Evolutionary conservation across 371 early-diverging fungal genomes (phyloP).

Genomic region (Fennellomyces sp.): DNA sequence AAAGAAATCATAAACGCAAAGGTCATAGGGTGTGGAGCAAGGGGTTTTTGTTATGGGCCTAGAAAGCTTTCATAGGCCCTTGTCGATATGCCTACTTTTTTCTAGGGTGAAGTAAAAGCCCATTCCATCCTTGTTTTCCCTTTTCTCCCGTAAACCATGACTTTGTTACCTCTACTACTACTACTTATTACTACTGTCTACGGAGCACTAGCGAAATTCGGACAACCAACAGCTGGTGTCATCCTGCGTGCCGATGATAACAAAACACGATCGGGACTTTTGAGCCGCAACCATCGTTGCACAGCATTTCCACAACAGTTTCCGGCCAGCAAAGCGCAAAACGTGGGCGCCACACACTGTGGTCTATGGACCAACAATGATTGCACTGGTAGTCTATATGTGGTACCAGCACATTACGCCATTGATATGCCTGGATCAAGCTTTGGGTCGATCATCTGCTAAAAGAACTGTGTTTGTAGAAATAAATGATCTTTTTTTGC

Average conservation of each 20-base stretch:
- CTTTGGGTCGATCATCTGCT: constrained; percentile 38
- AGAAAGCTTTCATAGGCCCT: too few relatives aligned
- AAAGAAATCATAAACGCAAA: too few relatives aligned
- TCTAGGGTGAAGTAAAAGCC: neutral
- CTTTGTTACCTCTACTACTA: neutral
- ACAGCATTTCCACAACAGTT: constrained; percentile 30
- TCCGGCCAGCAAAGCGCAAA: constrained; percentile 29
- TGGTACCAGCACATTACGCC: constrained; percentile 45
- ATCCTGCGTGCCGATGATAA: constrained; percentile 24
- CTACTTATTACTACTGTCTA: neutral
- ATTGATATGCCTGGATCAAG: constrained; percentile 27
- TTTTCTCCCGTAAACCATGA: neutral
- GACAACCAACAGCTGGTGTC: constrained; percentile 18
- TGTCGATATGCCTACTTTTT: too few relatives aligned
- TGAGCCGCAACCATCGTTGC: constrained; percentile 38
- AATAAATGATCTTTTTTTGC: neutral
- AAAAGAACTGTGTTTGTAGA: constrained; percentile 1
- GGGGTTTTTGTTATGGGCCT: too few relatives aligned
- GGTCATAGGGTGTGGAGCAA: too few relatives aligned
- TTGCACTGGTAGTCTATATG: constrained; percentile 34
- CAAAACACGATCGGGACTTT: constrained; percentile 27
- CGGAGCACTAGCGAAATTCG: constrained; percentile 14
- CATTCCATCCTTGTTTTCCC: neutral
- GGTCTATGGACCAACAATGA: constrained; percentile 36
- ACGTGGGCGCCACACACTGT: constrained; percentile 38